These are phyloP conservation scores for Citrus australasica DNA, from an alignment of 345 rosid species.

Conservation along the genomic window DNA sequence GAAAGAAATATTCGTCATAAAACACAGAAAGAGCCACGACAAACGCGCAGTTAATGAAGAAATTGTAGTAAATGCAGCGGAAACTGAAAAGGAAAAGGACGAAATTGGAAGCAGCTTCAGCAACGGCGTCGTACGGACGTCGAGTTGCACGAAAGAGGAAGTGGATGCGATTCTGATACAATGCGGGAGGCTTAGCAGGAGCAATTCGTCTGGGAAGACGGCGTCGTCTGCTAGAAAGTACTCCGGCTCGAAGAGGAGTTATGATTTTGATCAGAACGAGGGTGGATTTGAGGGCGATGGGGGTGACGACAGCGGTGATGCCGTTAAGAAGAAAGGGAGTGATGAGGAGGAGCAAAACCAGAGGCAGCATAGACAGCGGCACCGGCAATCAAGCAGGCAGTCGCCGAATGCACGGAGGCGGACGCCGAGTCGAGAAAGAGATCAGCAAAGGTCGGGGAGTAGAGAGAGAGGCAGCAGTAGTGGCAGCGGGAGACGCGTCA, in stretches of 20 bases:
- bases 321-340: slow-evolving; percentile 13
- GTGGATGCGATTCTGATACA: slow-evolving; percentile 93
- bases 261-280: slow-evolving; percentile 55
- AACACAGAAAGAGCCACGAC: slow-evolving; percentile 82
- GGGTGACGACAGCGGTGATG: slow-evolving; percentile 20
- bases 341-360: slow-evolving; percentile 24
- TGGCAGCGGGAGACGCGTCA: slow-evolving; percentile 57
- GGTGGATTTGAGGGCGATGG: slow-evolving; percentile 15
- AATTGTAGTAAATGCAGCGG: not conserved
- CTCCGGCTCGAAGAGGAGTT: slow-evolving; percentile 93
- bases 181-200: slow-evolving; percentile 87
- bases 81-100: slow-evolving; percentile 13
- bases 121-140: slow-evolving; percentile 32
- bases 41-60: slow-evolving; percentile 23
- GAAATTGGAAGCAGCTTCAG: slow-evolving; percentile 19
- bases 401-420: slow-evolving; percentile 69
- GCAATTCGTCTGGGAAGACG: slow-evolving; percentile 57
- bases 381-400: slow-evolving; percentile 44
- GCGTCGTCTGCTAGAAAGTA: slow-evolving; percentile 46
- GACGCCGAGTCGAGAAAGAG: slow-evolving; percentile 94
- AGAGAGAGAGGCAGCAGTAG: slow-evolving; percentile 46
- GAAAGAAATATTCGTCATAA: slow-evolving; percentile 76
- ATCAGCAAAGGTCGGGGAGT: slow-evolving; percentile 57
- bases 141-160: slow-evolving; percentile 71
- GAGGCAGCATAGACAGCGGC: slow-evolving; percentile 50